phyloP scores from a whole-genome alignment of 306 rosid species.

The Fragaria vesca region DNA sequence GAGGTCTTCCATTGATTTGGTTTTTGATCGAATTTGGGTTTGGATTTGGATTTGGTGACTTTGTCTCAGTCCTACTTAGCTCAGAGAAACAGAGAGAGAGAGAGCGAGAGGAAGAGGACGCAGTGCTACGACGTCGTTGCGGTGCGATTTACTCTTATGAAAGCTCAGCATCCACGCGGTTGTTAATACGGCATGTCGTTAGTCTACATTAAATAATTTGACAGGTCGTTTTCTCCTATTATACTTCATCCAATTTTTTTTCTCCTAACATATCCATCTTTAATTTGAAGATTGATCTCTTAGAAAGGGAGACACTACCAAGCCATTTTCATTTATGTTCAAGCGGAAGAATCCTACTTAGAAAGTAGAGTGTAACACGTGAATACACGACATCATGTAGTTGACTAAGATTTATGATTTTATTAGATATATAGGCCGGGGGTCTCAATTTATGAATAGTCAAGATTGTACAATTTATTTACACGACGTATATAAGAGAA shows the following conservation, averaged over 20 bases:
- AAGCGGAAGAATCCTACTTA: too few relatives aligned
- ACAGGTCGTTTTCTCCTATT: neutral
- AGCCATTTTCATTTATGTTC: too few relatives aligned
- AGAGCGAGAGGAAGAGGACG: neutral
- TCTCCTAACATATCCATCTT: too few relatives aligned
- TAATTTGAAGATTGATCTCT: too few relatives aligned
- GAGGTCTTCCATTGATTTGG: slow-evolving; percentile 62
- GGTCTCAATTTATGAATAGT: too few relatives aligned
- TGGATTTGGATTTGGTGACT: neutral
- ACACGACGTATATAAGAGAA: too few relatives aligned
- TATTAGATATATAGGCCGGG: fast-evolving
- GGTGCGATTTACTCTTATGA: neutral
- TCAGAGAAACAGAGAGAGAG: too few relatives aligned
- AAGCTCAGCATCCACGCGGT: neutral
- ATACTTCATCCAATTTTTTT: neutral
- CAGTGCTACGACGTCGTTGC: neutral
- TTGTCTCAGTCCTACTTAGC: neutral
- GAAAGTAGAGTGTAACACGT: too few relatives aligned
- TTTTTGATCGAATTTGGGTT: neutral
- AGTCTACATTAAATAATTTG: neutral
- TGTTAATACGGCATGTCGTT: neutral
- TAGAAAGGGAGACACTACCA: too few relatives aligned
- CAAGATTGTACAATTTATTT: too few relatives aligned
- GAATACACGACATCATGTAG: too few relatives aligned
- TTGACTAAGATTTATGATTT: too few relatives aligned